phyloP scores from a whole-genome alignment of 495 filamentous ascomycete species.

The Cercophora scortea region DNA sequence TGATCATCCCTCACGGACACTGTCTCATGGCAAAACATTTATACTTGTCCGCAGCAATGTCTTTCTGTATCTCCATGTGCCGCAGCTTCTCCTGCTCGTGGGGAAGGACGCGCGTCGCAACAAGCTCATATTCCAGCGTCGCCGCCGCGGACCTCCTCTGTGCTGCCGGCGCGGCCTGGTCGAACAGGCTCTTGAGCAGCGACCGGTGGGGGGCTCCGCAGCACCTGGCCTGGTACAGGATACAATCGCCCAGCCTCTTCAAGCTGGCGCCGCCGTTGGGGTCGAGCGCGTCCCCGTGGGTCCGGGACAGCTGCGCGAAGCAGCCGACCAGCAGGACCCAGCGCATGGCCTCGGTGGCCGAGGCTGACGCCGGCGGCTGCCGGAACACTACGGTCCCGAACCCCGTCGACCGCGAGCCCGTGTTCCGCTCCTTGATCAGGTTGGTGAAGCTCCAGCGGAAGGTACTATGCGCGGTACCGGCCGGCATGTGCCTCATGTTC shows the following conservation, averaged over 20 bases:
- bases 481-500: background rate
- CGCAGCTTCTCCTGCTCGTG: no score
- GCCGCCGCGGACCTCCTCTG: no score
- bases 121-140: no score
- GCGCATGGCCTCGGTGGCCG: constrained; percentile 7
- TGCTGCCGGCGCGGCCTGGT: background rate
- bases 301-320: constrained; percentile 17
- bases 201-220: constrained; percentile 5
- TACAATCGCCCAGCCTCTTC: constrained; percentile 23
- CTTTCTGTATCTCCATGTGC: no score
- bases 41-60: no score
- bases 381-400: constrained; percentile 20
- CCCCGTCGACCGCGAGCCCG: background rate
- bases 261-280: constrained; percentile 6
- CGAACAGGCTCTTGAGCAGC: constrained; percentile 10
- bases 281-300: constrained; percentile 5
- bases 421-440: background rate
- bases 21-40: no score
- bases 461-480: constrained; percentile 13
- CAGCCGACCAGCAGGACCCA: constrained; percentile 24
- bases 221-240: constrained; percentile 24
- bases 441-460: constrained; percentile 19
- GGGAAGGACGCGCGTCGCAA: no score
- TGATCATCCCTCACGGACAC: no score
- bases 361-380: constrained; percentile 14